A percentile compares a stretch with the other conserved stretches of the same genome.
Conservation (phyloP, 2,329 filamentous ascomycete species). For the Scopulariopsis brevicaulis region DNA sequence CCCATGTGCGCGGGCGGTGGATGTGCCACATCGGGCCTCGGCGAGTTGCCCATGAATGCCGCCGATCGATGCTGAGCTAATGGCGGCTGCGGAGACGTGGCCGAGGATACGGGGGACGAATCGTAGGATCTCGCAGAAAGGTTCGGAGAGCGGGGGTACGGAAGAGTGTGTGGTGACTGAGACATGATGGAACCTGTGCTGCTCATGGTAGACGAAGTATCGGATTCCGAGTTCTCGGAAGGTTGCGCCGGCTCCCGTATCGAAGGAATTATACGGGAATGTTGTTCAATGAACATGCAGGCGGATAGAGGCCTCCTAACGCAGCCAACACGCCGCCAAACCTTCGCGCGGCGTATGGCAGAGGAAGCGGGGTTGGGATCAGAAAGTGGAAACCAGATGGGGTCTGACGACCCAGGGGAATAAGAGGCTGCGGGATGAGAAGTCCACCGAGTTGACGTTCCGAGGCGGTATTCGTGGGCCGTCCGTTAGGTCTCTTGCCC, state of each 20-base stretch:
- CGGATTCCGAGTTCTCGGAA: neutral
- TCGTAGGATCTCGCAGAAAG: neutral
- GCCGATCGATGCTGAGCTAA: neutral
- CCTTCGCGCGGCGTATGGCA: neutral
- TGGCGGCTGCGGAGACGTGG: neutral
- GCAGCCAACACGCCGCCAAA: neutral
- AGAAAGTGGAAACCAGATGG: neutral
- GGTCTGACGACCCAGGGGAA: neutral
- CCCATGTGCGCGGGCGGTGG: slow-evolving; percentile 31
- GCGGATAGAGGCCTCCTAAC: neutral
- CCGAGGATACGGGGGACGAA: neutral
- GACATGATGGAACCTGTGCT: neutral
- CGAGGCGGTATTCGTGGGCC: neutral
- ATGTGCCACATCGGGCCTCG: neutral
- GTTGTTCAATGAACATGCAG: neutral
- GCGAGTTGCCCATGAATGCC: neutral
- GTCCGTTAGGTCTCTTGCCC: neutral
- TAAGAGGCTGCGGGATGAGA: neutral
- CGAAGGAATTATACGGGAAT: neutral
- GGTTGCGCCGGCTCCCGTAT: neutral
- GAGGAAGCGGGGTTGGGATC: neutral
- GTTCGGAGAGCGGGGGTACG: neutral
- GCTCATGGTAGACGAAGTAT: neutral
- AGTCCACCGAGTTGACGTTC: neutral
- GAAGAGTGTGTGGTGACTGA: neutral